phyloP scores from a whole-genome alignment of 1,139 yeast genomes.

The Lodderomyces jiufengensis region DNA sequence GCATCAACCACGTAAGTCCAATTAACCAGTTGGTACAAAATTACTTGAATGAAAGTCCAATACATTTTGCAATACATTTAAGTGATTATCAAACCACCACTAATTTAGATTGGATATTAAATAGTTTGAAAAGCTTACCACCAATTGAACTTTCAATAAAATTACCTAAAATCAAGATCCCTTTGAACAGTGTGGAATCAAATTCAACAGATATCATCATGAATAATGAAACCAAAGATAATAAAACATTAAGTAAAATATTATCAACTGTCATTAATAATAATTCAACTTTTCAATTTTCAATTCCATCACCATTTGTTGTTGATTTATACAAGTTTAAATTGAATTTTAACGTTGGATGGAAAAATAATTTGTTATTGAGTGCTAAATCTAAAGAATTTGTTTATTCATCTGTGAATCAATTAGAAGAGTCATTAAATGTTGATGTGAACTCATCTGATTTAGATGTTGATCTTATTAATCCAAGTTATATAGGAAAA shows the following conservation, averaged over 20 bases:
- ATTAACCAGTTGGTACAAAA: conserved; percentile 21
- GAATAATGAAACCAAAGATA: background rate
- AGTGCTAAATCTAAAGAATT: conserved; percentile 4
- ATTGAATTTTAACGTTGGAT: conserved; percentile 2
- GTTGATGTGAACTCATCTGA: conserved; percentile 11
- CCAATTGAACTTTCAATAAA: conserved; percentile 8
- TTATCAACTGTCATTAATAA: background rate
- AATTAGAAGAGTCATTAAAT: conserved; percentile 7
- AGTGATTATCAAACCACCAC: conserved; percentile 13
- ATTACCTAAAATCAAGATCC: conserved; percentile 8
- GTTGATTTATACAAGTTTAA: conserved; percentile 3
- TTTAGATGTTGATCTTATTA: conserved; percentile 14
- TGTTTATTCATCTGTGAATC: conserved; percentile 1
- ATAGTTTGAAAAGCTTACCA: conserved; percentile 13
- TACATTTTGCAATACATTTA: conserved; percentile 21
- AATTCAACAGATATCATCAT: background rate
- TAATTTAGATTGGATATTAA: conserved; percentile 24
- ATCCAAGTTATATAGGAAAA: conserved; percentile 16
- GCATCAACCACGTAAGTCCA: conserved; percentile 22
- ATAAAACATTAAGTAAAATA: no score
- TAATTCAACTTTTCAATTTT: background rate
- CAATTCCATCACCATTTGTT: conserved; percentile 1
- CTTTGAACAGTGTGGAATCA: background rate
- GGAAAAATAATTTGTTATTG: conserved; percentile 1
- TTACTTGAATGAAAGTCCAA: conserved; percentile 19